Base-by-base conservation (phyloP, 73 alveolate species). In the Paramecium primaurelia region DNA sequence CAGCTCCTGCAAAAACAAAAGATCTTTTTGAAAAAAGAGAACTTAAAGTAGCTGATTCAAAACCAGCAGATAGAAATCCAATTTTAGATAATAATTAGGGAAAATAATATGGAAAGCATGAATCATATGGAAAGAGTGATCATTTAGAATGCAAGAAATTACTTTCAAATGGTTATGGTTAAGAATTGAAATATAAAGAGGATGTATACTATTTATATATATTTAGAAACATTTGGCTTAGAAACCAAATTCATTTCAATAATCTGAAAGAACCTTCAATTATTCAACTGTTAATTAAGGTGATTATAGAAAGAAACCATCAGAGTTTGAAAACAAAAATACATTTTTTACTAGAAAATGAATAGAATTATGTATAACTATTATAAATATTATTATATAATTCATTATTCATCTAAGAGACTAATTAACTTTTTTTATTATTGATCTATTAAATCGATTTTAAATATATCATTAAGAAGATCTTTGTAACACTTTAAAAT, bases 1-100 rank as follows among this genome's bases (percentile, higher is more conserved):
- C 60, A 14, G 58, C 36, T 10, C 59, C 22, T 22, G 36, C 64
- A 10, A 38, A 75, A 38, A 38, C 64, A 3, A 75, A 38, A 22
- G 88, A 75, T 38, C 58, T 38, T 42, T 75, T 75, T 75, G 88
- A 75, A 12, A 75, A 42, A 38, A 75, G 88, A 75, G 88, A 42
- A 75, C 88, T 75, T 3, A 75, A 75, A 18, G 47, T 38, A 1
- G 60, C 88, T 38, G 88, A 75, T 37, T 75, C 20, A 11, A 38
- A 32, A 38, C 88, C 88, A 75, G 20, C 20, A 16, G 68, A 37
- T 18, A 30, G 88, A 8, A 75, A 75, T 38, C 88, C 88, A 9
- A 75, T 75, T 0, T 25, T 75, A 75, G 88, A 75, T 0, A 69
- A 75, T 20, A 75, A 75, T 11, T 42, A 75, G 11, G 3, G 3